Evolutionary conservation across 169 alveolate genomes (phyloP), one percentile per base, ranked within the genome.

Genomic region (Babesia ovis): DNA sequence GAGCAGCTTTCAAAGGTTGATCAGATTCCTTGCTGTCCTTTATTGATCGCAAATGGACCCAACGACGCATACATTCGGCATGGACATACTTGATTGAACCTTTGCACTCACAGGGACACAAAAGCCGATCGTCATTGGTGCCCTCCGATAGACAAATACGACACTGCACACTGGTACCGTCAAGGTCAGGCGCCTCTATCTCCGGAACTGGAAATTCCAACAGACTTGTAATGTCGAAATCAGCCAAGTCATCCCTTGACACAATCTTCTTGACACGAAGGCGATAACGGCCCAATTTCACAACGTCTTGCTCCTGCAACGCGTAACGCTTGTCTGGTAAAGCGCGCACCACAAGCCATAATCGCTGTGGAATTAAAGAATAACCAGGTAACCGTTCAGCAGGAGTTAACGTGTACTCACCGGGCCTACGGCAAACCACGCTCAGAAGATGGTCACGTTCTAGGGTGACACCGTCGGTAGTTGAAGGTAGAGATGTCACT

Each of bases 41-140:
- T 34, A 32, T 1, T 20, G 74, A 27, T 39, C 97, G 86, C 5
- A 96, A 95, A 51, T 92, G 85, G 34, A 97, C 88, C 99, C 99
- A 97, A 60, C 92, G 92, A 48, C 97, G 86, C 51, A 97, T 85
- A 84, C 99, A 97, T 46, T 92, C 92, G 34, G 95, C 80, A 87
- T 97, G 99, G 23, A 97, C 97, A 74, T 85, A 92, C 70, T 93
- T 93, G 77, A 95, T 93, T 23, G 98, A 90, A 1, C 98, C 98
- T 35, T 92, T 82, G 86, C 98, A 95, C 43, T 91, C 94, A 82
- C 98, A 95, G 8, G 98, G 97, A 31, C 94, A 85, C 3, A 95
- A 87, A 27, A 95, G 66, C 31, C 95, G 95, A 43, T 91, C 92
- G 68, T 87, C 95, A 37, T 81, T 86, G 48, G 89, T 80, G 11